Percentiles rank a stretch among this genome's conserved stretches.
Conservation (phyloP, 768 basidiomycete species). For the Tricholoma terreum region DNA sequence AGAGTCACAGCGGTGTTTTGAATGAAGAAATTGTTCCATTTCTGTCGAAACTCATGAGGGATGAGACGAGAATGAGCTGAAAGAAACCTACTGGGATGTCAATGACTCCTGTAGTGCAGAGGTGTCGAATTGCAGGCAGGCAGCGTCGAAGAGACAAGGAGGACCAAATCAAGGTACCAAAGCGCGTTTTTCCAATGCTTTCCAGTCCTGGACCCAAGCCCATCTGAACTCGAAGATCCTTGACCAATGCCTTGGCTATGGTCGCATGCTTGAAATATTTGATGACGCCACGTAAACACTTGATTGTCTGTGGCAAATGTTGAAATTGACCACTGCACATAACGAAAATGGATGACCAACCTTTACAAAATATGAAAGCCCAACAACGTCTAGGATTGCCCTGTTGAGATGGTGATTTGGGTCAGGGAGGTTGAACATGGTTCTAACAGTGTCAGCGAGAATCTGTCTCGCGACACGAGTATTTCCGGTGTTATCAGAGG, state of each 20-base stretch:
- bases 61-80: no score
- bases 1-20: no score
- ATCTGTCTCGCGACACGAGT: constrained; percentile 15
- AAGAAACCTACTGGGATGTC: no score
- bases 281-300: no score
- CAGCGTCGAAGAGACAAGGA: no score
- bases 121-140: no score
- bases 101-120: no score
- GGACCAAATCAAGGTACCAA: constrained; percentile 17
- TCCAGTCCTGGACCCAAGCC: constrained; percentile 24
- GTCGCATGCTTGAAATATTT: constrained; percentile 15
- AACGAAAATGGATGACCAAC: constrained; percentile 11
- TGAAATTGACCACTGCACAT: constrained; percentile 10
- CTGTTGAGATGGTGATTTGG: constrained; percentile 27
- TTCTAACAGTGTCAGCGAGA: background rate
- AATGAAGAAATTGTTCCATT: no score
- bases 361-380: constrained; percentile 13
- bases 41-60: no score
- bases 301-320: constrained; percentile 1
- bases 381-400: constrained; percentile 19
- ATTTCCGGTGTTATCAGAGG: no score
- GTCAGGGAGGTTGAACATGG: constrained; percentile 15
- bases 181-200: constrained; percentile 25
- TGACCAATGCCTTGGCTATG: constrained; percentile 5
- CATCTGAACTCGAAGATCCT: background rate